Base-by-base conservation (phyloP, 371 early-diverging fungal genomes). In the Parasitella parasitica region DNA sequence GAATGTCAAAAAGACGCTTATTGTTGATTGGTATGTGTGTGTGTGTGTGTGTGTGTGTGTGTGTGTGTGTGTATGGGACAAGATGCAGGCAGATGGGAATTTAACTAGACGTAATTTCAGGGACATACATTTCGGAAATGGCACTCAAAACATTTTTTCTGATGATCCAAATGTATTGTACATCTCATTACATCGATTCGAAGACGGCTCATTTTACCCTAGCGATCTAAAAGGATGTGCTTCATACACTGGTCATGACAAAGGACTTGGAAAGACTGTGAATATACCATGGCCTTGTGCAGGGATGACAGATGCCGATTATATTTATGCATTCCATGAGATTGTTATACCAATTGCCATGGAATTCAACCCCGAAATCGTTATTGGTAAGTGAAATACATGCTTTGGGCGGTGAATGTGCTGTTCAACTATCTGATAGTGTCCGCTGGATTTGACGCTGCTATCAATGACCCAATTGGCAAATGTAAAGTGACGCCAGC, bases 121-220 rank as follows among this genome's bases (percentile, higher is more conserved):
- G 97, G 96, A 97, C 65, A 80, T 96, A n/a, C 97, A 97, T 72
- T 95, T 96, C 69, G 97, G 83, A 75, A 97, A 97, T 64, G 97
- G 97, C 1, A 95, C 92, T 11, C 95, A 97, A 57, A 79, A 85
- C 9, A 83, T 86, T 2, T 96, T 96, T 59, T 82, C 85, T 55
- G 66, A 83, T 6, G 91, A 96, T 62, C 83, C 87, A 1, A 72
- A 89, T 63, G 91, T 95, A 0, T 73, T 95, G 2, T 96, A 92
- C 61, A 78, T 94, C 24, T 94, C 94, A 22, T 62, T 97, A 11
- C 97, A 97, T 76, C 83, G 96, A 13, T 90, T 87, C 69, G 94
- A 94, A 28, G 70, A 86, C 43, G 91, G 83, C 3, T 66, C 73
- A 9, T 95, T 95, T 59, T 95, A 92, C 71, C 97, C 97, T 2